Percentiles rank a stretch among this genome's conserved stretches.
Conservation (phyloP, 345 rosid genomes). For the Eucalyptus erythrocorys region DNA sequence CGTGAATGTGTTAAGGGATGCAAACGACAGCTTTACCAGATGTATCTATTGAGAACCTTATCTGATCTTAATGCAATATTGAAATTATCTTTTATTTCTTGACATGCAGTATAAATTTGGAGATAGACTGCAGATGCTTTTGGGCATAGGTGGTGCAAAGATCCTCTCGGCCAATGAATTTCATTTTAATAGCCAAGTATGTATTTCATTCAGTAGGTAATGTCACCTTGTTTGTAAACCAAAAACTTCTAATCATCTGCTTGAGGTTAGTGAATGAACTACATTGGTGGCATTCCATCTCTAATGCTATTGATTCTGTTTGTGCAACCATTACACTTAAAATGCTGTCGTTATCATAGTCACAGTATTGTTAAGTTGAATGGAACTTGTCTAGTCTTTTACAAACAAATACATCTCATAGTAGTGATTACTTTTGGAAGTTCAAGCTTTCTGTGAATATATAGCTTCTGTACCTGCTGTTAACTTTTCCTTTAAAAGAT, state of each 20-base stretch:
- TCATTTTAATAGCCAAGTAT: constrained; percentile 62
- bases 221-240: not conserved
- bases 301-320: not conserved
- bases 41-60: not conserved
- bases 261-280: not conserved
- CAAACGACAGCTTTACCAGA: not conserved
- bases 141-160: constrained; percentile 57
- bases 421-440: not conserved
- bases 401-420: not conserved
- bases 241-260: not conserved
- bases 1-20: not conserved
- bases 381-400: not conserved
- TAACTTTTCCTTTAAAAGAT: not conserved
- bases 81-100: not conserved
- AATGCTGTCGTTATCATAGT: not conserved
- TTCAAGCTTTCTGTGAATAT: not conserved
- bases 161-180: constrained; percentile 29
- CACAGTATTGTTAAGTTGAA: not conserved
- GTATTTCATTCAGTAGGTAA: not conserved
- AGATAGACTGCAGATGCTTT: constrained; percentile 31
- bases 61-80: not conserved
- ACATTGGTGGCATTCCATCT: not conserved
- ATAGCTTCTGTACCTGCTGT: not conserved
- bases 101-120: constrained; percentile 56
- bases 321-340: not conserved